Conservation (phyloP, 2,329 filamentous ascomycete species). For the Cryoendolithus antarcticus region DNA sequence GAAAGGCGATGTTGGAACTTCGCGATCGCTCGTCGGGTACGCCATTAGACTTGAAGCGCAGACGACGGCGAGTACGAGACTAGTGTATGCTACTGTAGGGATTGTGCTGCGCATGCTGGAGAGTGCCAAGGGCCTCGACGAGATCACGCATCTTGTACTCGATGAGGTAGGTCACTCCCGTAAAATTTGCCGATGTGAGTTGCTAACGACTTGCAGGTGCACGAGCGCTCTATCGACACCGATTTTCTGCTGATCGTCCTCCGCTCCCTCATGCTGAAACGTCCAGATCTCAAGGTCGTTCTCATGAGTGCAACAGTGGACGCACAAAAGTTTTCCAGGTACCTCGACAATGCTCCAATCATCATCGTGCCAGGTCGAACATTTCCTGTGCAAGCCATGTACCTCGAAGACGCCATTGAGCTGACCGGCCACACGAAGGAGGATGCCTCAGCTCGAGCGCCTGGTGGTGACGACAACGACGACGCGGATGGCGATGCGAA, state of each 20-base stretch:
- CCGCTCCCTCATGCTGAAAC: slow-evolving; percentile 62
- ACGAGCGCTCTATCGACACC: slow-evolving; percentile 91
- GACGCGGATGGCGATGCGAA: slow-evolving; percentile 34
- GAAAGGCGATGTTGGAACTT: slow-evolving; percentile 68
- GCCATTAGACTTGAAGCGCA: slow-evolving; percentile 89
- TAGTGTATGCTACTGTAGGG: slow-evolving; percentile 79
- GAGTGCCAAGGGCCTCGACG: slow-evolving; percentile 68
- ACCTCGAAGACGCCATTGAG: slow-evolving; percentile 86
- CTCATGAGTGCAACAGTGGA: slow-evolving; percentile 98
- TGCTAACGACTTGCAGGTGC: slow-evolving; percentile 39
- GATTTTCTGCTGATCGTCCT: slow-evolving; percentile 94
- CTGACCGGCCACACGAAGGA: slow-evolving; percentile 60
- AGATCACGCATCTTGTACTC: slow-evolving; percentile 88
- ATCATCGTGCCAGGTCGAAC: slow-evolving; percentile 86
- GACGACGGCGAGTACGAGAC: slow-evolving; percentile 63
- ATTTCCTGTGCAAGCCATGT: slow-evolving; percentile 79
- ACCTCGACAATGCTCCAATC: slow-evolving; percentile 73
- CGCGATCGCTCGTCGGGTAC: slow-evolving; percentile 78
- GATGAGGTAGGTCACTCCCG: slow-evolving; percentile 47
- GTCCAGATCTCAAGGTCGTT: slow-evolving; percentile 79
- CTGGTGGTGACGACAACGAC: slow-evolving; percentile 34
- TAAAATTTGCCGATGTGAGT: too few species aligned
- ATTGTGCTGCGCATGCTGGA: slow-evolving; percentile 99
- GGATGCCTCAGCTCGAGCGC: slow-evolving; percentile 41
- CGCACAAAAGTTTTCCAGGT: slow-evolving; percentile 78